Base-by-base conservation (phyloP, 306 rosid genomes). In the Pterocarpus macrocarpus region DNA sequence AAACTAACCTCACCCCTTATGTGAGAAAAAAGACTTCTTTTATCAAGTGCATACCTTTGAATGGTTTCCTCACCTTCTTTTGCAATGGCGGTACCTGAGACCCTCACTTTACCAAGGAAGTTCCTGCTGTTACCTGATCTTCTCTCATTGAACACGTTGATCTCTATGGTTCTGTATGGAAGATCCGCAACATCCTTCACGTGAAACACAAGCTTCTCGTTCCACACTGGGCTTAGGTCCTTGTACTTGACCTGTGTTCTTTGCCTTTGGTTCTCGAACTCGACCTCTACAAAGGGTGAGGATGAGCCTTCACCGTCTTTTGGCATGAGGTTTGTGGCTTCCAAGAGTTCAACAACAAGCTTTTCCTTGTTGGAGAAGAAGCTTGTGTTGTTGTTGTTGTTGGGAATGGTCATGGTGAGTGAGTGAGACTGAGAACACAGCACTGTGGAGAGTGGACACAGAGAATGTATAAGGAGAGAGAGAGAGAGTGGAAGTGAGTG, bases 241-340 rank as follows among this genome's bases (percentile, higher is more conserved):
- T 90, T 90, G 85, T 80, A 75, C 32, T 86, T 90, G 50, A 90
- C 94, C 14, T 86, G 90, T 43, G 91, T 90, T 49, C 89, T 69
- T 4, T 84, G 87, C 50, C 91, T 77, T 50, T 88, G 91, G 73
- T 82, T 86, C 47, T 90, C 91, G 5, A 90, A 88, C 82, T 88
- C 94, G 0, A 90, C 81, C 38, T 90, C 91, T 2, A 86, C 91
- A 30, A 90, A 90, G 3, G 94, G 86, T 22, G 90, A 88, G 0
- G 94, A 90, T 0, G 91, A 86, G 6, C 94, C 94, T 62, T 90
- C 94, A 8, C 91, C 91, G 41, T 90, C 91, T 64, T 88, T 90
- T 0, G 94, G 94, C 91, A 90, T 88, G 75, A 90, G 94, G 53
- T 90, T 90, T 83, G 88, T 90, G 7, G 94, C 94, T 43, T 57